Percentiles rank a stretch among this genome's conserved stretches.
phyloP scores from a whole-genome alignment of 2,329 filamentous ascomycete species.

The Fusarium pseudocircinatum region DNA sequence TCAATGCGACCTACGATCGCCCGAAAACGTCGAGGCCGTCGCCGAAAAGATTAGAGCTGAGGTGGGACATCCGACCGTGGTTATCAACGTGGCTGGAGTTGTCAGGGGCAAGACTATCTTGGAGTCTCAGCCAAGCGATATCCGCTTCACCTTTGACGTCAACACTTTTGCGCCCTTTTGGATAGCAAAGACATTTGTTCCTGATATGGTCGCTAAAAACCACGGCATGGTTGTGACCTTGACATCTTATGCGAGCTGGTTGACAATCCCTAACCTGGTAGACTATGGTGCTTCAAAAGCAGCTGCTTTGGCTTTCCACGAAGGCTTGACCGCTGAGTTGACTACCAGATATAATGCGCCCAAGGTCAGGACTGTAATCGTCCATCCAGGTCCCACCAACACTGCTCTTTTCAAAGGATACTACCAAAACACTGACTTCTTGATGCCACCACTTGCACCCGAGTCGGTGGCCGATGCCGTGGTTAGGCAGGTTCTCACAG shows the following conservation, averaged over 20 bases:
- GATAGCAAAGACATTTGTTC: conserved; percentile 73
- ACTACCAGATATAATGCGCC: conserved; percentile 68
- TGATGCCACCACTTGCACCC: conserved; percentile 49
- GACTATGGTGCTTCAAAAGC: conserved; percentile 76
- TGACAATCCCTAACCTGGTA: conserved; percentile 69
- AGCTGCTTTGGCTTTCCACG: conserved; percentile 73
- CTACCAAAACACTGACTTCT: conserved; percentile 60
- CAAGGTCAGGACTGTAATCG: conserved; percentile 71
- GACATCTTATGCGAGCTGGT: conserved; percentile 70
- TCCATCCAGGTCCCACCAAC: conserved; percentile 62
- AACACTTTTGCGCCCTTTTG: conserved; percentile 76
- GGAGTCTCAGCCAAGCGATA: conserved; percentile 63
- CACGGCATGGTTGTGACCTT: conserved; percentile 80
- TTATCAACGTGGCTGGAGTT: conserved; percentile 79
- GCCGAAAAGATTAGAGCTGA: conserved; percentile 63
- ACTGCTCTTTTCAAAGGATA: conserved; percentile 56
- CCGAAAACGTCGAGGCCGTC: conserved; percentile 60
- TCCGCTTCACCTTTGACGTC: conserved; percentile 75
- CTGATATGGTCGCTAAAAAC: conserved; percentile 68
- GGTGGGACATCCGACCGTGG: conserved; percentile 72
- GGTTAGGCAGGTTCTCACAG: conserved; percentile 59
- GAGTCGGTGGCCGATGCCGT: conserved; percentile 58
- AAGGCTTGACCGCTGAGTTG: conserved; percentile 69
- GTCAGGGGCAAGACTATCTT: conserved; percentile 70
- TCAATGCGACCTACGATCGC: conserved; percentile 74